Evolutionary conservation across 495 filamentous ascomycete genomes (phyloP).

Genomic region (Xylaria grammica): DNA sequence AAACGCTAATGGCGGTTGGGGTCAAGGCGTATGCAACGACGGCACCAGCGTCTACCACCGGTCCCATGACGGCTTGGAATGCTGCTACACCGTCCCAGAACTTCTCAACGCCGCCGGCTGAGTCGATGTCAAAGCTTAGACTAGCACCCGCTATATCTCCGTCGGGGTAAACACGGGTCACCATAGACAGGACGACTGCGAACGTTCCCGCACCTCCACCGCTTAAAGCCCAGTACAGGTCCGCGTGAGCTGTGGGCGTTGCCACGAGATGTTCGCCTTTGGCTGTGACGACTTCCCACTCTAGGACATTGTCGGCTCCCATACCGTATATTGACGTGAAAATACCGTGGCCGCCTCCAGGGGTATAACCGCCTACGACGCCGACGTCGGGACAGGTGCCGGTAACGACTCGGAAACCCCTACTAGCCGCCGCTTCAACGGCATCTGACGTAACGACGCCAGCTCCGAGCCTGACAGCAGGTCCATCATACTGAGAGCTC

Average conservation of each 20-base stretch:
- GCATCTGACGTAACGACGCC: slow-evolving; percentile 58
- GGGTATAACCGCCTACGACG: slow-evolving; percentile 47
- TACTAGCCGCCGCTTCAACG: slow-evolving; percentile 44
- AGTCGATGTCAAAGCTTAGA: neutral
- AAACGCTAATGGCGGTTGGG: neutral
- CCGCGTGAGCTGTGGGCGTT: slow-evolving; percentile 48
- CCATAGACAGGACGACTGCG: slow-evolving; percentile 57
- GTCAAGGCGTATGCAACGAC: neutral
- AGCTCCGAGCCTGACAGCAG: slow-evolving; percentile 50
- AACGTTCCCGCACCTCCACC: slow-evolving; percentile 64
- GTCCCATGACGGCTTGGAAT: neutral
- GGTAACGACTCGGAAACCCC: slow-evolving; percentile 49
- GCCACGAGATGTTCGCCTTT: slow-evolving; percentile 56
- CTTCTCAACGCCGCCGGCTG: neutral
- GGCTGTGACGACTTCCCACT: slow-evolving; percentile 56
- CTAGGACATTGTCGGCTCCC: slow-evolving; percentile 52
- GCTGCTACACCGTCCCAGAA: neutral
- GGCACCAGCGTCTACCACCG: neutral
- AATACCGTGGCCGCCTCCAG: slow-evolving; percentile 55
- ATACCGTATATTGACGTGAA: slow-evolving; percentile 50
- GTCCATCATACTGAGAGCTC: slow-evolving; percentile 44
- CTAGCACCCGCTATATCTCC: slow-evolving; percentile 26
- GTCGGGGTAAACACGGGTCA: slow-evolving; percentile 44
- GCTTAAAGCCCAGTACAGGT: slow-evolving; percentile 67
- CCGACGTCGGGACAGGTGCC: slow-evolving; percentile 37